These are phyloP conservation scores for Fusarium buharicum DNA, from an alignment of 2,329 filamentous ascomycete species.

Conservation along the genomic window DNA sequence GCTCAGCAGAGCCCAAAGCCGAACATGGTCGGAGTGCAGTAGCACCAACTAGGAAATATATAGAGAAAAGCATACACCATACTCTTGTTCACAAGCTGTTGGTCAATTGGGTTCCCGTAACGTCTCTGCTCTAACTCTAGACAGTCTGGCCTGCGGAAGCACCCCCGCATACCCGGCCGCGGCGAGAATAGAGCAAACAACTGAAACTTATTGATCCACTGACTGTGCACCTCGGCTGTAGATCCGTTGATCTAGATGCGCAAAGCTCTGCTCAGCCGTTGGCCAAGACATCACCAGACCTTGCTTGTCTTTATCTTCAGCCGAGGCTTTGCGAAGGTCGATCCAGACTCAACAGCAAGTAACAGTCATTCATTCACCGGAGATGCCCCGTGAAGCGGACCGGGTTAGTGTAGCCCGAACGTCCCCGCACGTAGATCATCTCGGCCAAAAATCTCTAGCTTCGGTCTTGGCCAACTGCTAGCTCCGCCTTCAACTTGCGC, in stretches of 20 bases:
- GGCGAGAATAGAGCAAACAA: neutral
- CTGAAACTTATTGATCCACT: conserved; percentile 8
- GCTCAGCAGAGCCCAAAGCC: too few relatives aligned
- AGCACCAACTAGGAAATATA: neutral
- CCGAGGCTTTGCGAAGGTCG: neutral
- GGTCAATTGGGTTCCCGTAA: neutral
- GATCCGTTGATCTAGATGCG: neutral
- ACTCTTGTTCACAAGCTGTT: neutral
- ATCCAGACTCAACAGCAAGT: neutral
- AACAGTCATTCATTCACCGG: too few relatives aligned
- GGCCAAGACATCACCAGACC: neutral
- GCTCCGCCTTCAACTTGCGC: too few relatives aligned
- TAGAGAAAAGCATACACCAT: neutral
- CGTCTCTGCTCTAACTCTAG: conserved; percentile 1
- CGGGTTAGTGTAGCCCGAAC: neutral
- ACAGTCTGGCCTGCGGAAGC: neutral
- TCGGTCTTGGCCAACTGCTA: neutral
- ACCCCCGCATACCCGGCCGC: neutral
- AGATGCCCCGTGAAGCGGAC: neutral
- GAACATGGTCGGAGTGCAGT: too few relatives aligned
- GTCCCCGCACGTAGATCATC: neutral
- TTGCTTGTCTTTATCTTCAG: neutral
- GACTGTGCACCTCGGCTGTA: conserved; percentile 1
- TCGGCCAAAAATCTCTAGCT: conserved; percentile 1
- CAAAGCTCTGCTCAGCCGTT: neutral